These are phyloP conservation scores for Yamadazyma epiphylla DNA, from an alignment of 1,139 yeast species.

Conservation along the genomic window DNA sequence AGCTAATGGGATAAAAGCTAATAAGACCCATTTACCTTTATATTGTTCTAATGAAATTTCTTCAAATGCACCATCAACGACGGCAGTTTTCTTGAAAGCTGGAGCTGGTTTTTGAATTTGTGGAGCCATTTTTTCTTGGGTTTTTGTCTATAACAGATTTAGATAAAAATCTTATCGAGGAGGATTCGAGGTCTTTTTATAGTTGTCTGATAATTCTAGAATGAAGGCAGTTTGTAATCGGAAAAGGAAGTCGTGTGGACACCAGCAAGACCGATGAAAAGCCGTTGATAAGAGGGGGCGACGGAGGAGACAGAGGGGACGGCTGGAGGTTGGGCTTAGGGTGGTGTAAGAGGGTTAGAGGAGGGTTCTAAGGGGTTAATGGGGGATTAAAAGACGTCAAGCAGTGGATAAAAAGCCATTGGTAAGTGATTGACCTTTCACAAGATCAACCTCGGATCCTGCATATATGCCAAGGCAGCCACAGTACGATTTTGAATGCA, in stretches of 20 bases:
- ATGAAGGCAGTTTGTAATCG: slow-evolving; percentile 16
- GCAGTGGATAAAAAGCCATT: no score
- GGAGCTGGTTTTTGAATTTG: slow-evolving; percentile 95
- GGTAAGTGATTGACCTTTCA: no score
- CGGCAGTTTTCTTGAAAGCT: slow-evolving; percentile 92
- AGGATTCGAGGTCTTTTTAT: slow-evolving; percentile 5
- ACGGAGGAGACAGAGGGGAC: no score
- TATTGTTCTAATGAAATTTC: slow-evolving; percentile 90
- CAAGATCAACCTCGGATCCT: no score
- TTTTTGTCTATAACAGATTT: no score
- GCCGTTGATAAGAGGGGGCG: background rate
- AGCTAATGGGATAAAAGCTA: slow-evolving; percentile 97
- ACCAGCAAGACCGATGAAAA: background rate
- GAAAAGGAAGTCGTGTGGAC: slow-evolving; percentile 7
- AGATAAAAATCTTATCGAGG: slow-evolving; percentile 2
- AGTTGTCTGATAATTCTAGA: slow-evolving; percentile 11
- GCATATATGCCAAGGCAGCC: no score
- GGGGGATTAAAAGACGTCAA: no score
- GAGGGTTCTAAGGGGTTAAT: no score
- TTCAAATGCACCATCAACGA: slow-evolving; percentile 91
- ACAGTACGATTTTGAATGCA: no score
- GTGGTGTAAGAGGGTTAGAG: no score
- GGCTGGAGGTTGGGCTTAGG: no score
- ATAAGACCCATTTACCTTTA: slow-evolving; percentile 96
- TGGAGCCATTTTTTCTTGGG: slow-evolving; percentile 65